Evolutionary conservation across 257 asterid species (phyloP).

Genomic region (Nicotiana sylvestris): DNA sequence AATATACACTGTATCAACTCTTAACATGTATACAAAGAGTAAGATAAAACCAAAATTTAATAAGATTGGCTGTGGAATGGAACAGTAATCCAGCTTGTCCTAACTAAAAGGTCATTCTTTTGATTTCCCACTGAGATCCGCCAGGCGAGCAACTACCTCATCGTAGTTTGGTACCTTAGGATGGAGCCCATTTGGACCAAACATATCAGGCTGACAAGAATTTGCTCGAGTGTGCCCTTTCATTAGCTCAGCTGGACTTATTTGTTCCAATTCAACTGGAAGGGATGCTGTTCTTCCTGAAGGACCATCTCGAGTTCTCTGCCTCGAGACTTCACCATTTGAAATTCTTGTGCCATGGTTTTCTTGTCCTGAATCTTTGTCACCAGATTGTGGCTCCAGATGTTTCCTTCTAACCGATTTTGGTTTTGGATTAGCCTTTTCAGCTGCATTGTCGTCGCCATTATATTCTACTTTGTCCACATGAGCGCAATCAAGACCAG

Average conservation of each 20-base stretch:
- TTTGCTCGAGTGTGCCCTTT: constrained; percentile 44
- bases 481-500: background rate
- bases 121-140: constrained; percentile 19
- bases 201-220: constrained; percentile 45
- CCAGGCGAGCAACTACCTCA: constrained; percentile 68
- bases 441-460: background rate
- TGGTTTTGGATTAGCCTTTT: constrained; percentile 17
- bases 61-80: background rate
- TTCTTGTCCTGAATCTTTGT: background rate
- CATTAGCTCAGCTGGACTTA: constrained; percentile 22
- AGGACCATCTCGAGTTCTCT: constrained; percentile 20
- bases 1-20: background rate
- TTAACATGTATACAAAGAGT: background rate
- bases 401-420: constrained; percentile 51
- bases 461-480: background rate
- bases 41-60: background rate
- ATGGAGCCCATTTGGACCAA: constrained; percentile 39
- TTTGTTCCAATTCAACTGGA: constrained; percentile 28
- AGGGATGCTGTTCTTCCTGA: constrained; percentile 43
- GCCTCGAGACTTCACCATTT: constrained; percentile 15
- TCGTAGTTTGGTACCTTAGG: constrained; percentile 76
- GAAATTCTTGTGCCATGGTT: background rate
- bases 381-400: background rate
- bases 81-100: background rate
- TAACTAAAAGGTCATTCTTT: background rate